phyloP scores from a whole-genome alignment of 2,329 filamentous ascomycete genomes.

The Colletotrichum gigasporum region DNA sequence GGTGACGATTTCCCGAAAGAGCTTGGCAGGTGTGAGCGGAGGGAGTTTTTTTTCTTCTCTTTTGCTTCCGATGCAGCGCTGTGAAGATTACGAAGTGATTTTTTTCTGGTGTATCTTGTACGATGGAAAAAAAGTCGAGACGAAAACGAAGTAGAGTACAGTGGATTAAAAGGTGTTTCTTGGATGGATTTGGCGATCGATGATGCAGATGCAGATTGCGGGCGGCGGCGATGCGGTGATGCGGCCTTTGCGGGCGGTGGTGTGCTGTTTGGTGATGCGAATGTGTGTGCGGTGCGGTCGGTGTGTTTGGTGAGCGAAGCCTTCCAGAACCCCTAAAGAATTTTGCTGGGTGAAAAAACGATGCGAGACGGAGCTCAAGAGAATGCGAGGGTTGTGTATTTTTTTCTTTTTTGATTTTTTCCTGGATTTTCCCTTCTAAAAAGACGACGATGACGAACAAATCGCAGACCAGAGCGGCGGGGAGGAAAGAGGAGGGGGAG shows the following conservation, averaged over 20 bases:
- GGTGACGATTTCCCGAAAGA: neutral
- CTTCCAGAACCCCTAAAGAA: conserved; percentile 27
- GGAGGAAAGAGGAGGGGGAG: conserved; percentile 36
- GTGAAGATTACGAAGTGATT: conserved; percentile 22
- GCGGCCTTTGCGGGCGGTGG: neutral
- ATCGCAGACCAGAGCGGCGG: conserved; percentile 34
- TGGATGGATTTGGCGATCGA: conserved; percentile 1
- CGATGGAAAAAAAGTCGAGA: conserved; percentile 13
- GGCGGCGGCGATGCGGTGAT: neutral
- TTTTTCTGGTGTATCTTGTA: conserved; percentile 17
- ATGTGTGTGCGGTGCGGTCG: conserved; percentile 17
- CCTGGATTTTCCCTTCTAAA: conserved; percentile 30
- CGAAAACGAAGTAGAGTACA: conserved; percentile 41
- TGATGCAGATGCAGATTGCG: conserved; percentile 18
- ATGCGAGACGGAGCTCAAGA: conserved; percentile 32
- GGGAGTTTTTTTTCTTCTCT: no score
- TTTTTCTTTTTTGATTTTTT: conserved; percentile 18
- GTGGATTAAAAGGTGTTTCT: conserved; percentile 48
- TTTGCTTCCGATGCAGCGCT: conserved; percentile 13
- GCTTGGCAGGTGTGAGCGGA: neutral
- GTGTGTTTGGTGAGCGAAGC: conserved; percentile 17
- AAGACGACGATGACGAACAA: conserved; percentile 41
- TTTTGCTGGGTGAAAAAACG: conserved; percentile 29
- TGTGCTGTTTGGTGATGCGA: conserved; percentile 22
- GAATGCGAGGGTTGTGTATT: conserved; percentile 19